phyloP scores from a whole-genome alignment of 768 basidiomycete genomes.

The Termitomyces eurrhizus region DNA sequence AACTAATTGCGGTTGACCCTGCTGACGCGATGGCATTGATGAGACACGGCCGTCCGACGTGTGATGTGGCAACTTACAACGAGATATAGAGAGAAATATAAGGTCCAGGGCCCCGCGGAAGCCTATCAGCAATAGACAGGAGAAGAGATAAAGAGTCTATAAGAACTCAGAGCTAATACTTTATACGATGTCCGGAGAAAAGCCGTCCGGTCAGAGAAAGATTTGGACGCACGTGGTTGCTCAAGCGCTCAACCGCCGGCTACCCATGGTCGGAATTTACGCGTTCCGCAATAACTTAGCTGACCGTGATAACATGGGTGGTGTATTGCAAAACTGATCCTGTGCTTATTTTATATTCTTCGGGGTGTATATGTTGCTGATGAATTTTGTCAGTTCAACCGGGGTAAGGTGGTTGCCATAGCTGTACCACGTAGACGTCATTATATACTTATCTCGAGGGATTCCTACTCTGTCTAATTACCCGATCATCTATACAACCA shows the following conservation, averaged over 20 bases:
- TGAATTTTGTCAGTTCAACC: background rate
- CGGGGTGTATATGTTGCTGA: background rate
- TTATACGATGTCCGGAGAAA: background rate
- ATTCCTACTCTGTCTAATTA: no score
- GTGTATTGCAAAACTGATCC: background rate
- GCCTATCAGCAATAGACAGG: background rate
- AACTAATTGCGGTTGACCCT: background rate
- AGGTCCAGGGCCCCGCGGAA: conserved; percentile 2
- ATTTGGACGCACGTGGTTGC: background rate
- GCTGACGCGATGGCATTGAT: background rate
- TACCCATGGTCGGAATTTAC: background rate
- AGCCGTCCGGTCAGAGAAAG: background rate
- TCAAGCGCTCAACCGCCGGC: background rate
- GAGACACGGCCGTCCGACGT: background rate
- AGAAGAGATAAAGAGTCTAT: background rate
- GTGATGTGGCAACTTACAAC: background rate
- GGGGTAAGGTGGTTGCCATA: background rate
- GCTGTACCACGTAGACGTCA: background rate
- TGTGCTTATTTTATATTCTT: background rate
- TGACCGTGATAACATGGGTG: background rate
- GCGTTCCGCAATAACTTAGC: background rate
- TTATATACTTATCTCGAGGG: background rate
- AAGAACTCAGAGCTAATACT: background rate
- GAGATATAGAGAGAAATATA: conserved; percentile 7
- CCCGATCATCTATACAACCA: background rate